Base-by-base conservation (phyloP, 2,329 filamentous ascomycete species). In the Didymella segeticola region DNA sequence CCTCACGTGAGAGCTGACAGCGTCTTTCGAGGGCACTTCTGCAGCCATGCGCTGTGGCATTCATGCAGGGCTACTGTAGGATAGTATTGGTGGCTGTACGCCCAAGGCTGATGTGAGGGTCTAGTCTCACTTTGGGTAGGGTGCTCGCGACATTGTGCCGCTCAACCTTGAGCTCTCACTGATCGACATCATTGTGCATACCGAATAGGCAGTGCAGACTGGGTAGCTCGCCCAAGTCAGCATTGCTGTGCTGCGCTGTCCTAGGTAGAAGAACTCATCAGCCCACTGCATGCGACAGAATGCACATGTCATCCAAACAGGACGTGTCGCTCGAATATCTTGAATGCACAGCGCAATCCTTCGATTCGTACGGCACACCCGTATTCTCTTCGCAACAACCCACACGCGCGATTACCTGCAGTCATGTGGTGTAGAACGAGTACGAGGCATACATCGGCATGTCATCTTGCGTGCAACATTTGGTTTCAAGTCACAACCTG, bases 21-120 rank as follows among this genome's bases (percentile, higher is more conserved):
- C 60, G 53, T 67, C 57, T 51, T 49, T 49, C 54, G 34, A 47
- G 53, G 43, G 47, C 51, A 49, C 57, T 57, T 37, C 64, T 58
- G 43, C 39, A 65, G 60, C 39, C 57, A 65, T 56, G 46, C 56
- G 52, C 57, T 43, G 48, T 54, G 63, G 52, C 57, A 61, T 68
- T 69, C 64, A 71, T 74, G 72, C 70, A 72, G 61, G 66, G 64
- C 67, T 72, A 67, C 67, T 73, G 71, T 71, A 64, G 25, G 57
- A 48, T 48, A 66, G 51, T 74, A 74, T 74, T 73, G 72, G 71
- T 75, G 71, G 71, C 72, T 70, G 63, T 55, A 53, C 27, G 26
- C 25, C 53, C 57, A 58, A 58, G 48, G 62, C 61, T 62, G 62
- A 63, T 56, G 47, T 57, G 52, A 60, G 52, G 43, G 15, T 47